These are phyloP conservation scores for Botrytis aclada DNA, from an alignment of 2,329 filamentous ascomycete genomes.

Conservation along the genomic window DNA sequence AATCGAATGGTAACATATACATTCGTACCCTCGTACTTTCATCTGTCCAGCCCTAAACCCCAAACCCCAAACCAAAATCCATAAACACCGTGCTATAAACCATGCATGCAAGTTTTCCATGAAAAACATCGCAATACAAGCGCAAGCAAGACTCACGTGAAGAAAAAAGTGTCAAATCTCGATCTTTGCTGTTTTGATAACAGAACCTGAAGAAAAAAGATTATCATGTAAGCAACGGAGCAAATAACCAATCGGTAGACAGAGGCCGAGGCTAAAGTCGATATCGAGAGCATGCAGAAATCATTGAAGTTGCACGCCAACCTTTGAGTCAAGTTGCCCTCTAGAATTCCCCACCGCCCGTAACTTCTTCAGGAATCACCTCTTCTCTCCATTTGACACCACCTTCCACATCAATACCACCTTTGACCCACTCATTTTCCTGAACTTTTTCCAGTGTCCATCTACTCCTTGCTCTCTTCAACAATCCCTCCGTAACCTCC, in stretches of 20 bases:
- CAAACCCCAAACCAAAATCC: background rate
- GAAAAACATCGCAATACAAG: constrained; percentile 1
- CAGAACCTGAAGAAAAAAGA: background rate
- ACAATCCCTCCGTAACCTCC: constrained; percentile 75
- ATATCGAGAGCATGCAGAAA: background rate
- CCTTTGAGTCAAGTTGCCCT: background rate
- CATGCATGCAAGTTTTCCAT: background rate
- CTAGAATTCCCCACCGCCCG: background rate
- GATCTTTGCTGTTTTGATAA: background rate
- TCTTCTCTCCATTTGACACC: constrained; percentile 60
- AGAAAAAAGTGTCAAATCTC: background rate
- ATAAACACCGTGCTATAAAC: constrained; percentile 1
- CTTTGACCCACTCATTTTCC: constrained; percentile 70
- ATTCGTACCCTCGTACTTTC: constrained; percentile 5
- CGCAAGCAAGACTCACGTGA: background rate
- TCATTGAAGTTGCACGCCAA: background rate
- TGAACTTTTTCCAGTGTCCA: constrained; percentile 74
- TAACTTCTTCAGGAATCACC: constrained; percentile 31
- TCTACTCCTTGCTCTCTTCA: constrained; percentile 78
- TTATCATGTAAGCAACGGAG: background rate
- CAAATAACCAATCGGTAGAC: background rate
- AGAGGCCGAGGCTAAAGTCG: background rate
- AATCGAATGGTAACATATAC: background rate
- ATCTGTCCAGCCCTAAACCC: background rate
- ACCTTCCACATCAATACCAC: constrained; percentile 66